Percentiles rank a stretch among this genome's conserved stretches.
Conservation (phyloP, 129 eudicot genomes). For the Mikania micrantha region DNA sequence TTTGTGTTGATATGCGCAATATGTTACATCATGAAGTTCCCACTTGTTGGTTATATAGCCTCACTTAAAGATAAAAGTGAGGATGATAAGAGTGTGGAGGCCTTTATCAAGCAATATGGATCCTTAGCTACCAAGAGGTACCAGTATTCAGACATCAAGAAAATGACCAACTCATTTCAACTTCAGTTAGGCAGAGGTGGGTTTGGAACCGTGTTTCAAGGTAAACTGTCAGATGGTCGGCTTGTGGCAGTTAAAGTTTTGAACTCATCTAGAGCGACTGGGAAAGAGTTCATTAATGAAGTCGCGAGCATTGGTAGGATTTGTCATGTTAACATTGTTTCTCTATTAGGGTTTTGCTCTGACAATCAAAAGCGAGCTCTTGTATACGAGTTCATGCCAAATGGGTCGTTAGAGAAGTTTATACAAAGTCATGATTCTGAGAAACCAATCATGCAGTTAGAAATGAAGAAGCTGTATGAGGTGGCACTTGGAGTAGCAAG, state of each 20-base stretch:
- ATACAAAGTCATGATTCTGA: not conserved
- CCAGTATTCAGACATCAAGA: not conserved
- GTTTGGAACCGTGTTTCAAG: not conserved
- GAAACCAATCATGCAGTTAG: not conserved
- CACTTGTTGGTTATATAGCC: not conserved
- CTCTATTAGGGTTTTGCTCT: not conserved
- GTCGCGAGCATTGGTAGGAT: no score
- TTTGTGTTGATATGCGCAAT: not conserved
- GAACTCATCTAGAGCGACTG: not conserved
- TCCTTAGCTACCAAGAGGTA: conserved; percentile 5
- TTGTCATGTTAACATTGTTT: not conserved
- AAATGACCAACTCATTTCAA: not conserved
- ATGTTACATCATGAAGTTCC: not conserved
- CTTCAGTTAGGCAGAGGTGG: not conserved
- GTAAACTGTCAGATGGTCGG: not conserved
- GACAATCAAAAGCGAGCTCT: not conserved
- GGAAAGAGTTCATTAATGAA: no score
- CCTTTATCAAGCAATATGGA: conserved; percentile 2
- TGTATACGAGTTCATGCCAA: not conserved
- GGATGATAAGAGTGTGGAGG: not conserved
- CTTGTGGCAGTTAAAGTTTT: not conserved
- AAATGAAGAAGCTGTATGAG: not conserved
- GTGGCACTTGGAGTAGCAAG: not conserved
- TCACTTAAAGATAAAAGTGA: not conserved
- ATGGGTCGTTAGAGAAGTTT: not conserved